These are phyloP conservation scores for Solanum sitiens DNA, from an alignment of 257 asterid genomes.

Conservation along the genomic window DNA sequence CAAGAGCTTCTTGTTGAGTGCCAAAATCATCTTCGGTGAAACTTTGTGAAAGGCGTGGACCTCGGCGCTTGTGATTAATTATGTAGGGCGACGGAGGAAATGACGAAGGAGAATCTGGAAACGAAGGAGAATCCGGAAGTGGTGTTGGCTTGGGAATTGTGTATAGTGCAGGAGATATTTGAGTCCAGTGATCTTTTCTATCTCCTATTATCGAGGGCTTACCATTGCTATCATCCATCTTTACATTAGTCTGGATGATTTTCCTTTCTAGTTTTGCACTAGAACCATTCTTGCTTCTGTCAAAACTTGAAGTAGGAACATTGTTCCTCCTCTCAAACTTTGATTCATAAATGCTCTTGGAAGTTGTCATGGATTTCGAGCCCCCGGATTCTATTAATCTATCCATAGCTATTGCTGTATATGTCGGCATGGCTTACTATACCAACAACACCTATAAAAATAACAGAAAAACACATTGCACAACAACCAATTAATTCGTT, in stretches of 20 bases:
- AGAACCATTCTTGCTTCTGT: slow-evolving; percentile 15
- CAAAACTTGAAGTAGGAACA: slow-evolving; percentile 22
- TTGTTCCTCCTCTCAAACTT: slow-evolving; percentile 33
- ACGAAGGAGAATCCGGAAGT: slow-evolving; percentile 84
- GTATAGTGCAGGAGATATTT: slow-evolving; percentile 81
- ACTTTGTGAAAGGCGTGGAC: slow-evolving; percentile 81
- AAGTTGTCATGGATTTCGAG: slow-evolving; percentile 31
- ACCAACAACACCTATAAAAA: slow-evolving; percentile 10
- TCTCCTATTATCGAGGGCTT: slow-evolving; percentile 16
- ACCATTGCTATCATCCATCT: slow-evolving; percentile 23
- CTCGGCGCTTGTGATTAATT: slow-evolving; percentile 85
- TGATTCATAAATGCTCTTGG: slow-evolving; percentile 19
- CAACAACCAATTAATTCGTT: background rate
- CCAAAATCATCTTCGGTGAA: slow-evolving; percentile 65
- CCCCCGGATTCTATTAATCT: slow-evolving; percentile 67
- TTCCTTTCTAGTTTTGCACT: slow-evolving; percentile 33
- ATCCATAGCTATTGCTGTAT: slow-evolving; percentile 75
- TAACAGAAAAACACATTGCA: background rate
- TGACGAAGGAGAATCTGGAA: slow-evolving; percentile 78
- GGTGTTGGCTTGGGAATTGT: slow-evolving; percentile 85
- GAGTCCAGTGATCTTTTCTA: slow-evolving; percentile 59
- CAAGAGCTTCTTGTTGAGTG: slow-evolving; percentile 10
- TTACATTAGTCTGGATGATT: slow-evolving; percentile 23
- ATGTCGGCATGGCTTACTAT: slow-evolving; percentile 66
- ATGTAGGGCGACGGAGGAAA: slow-evolving; percentile 86